These are phyloP conservation scores for Solioccasus polychromus DNA, from an alignment of 768 basidiomycete species.

Conservation along the genomic window DNA sequence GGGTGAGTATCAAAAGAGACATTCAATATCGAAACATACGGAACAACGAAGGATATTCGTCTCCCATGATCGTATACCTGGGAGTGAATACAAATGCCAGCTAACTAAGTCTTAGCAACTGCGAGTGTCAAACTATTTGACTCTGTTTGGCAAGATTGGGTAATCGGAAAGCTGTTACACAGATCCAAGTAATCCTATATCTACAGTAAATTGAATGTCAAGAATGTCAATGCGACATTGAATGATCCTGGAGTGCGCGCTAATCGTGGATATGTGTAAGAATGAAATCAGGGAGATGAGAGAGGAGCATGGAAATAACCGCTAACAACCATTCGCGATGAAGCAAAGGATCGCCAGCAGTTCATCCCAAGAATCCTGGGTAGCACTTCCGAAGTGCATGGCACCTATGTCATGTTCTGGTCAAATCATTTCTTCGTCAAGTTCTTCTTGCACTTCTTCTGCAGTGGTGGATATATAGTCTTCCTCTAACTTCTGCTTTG, in stretches of 20 bases:
- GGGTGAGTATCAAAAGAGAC: conserved; percentile 2
- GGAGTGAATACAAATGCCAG: neutral
- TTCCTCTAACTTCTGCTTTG: conserved; percentile 32
- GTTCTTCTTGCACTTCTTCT: conserved; percentile 21
- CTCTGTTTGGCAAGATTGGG: conserved; percentile 17
- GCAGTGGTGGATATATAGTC: conserved; percentile 11
- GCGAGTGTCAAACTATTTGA: conserved; percentile 14
- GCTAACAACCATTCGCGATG: conserved; percentile 29
- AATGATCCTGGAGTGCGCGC: no score
- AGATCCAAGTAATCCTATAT: neutral
- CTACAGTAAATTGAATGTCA: neutral
- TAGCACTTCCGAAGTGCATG: conserved; percentile 5
- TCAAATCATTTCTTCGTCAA: conserved; percentile 14
- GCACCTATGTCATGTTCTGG: conserved; percentile 4
- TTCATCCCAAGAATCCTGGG: conserved; percentile 29
- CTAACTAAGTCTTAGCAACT: neutral
- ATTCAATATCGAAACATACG: conserved; percentile 41
- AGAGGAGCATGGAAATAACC: conserved; percentile 26
- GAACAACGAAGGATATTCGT: conserved; percentile 81
- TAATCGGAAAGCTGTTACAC: neutral
- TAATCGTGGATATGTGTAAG: neutral
- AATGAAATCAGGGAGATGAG: conserved; percentile 1
- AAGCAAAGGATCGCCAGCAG: conserved; percentile 32
- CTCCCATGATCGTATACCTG: conserved; percentile 48
- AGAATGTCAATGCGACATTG: no score